Evolutionary conservation across 2,329 filamentous ascomycete species (phyloP).

Genomic region (Penicillium sp.): DNA sequence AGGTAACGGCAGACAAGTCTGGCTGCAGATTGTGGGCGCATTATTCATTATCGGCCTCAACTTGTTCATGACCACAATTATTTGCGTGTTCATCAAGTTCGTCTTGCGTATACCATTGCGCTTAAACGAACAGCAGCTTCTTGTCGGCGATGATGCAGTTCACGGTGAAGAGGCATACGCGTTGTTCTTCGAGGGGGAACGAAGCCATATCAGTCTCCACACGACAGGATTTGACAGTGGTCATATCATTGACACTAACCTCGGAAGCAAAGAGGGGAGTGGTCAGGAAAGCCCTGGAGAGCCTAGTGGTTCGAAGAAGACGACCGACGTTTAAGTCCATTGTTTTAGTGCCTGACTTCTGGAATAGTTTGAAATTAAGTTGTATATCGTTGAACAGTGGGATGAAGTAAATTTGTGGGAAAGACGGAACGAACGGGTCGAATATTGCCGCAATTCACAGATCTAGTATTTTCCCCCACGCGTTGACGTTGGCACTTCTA

Average conservation of each 20-base stretch:
- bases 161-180: conserved; percentile 52
- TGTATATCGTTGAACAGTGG: neutral
- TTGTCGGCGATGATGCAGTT: conserved; percentile 52
- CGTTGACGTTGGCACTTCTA: too few relatives aligned
- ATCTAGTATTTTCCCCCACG: too few relatives aligned
- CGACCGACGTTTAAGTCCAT: neutral
- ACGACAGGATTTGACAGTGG: conserved; percentile 11
- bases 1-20: too few relatives aligned
- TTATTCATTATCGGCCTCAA: too few relatives aligned
- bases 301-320: neutral
- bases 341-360: neutral
- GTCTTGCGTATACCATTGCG: conserved; percentile 43
- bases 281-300: neutral
- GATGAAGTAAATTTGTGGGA: neutral
- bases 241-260: conserved; percentile 9
- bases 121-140: conserved; percentile 50
- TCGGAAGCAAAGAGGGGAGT: neutral
- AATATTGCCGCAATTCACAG: neutral
- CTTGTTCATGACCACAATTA: too few relatives aligned
- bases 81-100: too few relatives aligned
- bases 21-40: too few relatives aligned
- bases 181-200: conserved; percentile 26
- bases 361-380: neutral
- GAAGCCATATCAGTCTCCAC: conserved; percentile 19
- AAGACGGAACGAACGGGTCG: neutral